Evolutionary conservation across 352 stramenopile species (phyloP).

Genomic region (Pythium inflatum): DNA sequence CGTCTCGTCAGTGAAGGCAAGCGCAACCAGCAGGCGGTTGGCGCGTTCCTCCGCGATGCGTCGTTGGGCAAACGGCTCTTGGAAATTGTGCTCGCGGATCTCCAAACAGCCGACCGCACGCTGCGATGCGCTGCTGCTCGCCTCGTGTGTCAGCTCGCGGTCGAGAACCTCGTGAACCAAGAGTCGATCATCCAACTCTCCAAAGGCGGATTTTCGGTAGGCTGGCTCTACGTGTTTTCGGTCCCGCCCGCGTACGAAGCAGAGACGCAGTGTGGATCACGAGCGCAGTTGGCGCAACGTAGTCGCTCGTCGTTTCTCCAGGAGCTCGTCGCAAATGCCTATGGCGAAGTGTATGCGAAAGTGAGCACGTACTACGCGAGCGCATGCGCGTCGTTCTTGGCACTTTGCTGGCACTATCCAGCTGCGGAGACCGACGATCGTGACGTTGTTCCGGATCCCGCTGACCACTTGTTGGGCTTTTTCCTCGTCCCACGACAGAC

Average conservation of each 20-base stretch:
- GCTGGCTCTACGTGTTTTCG: constrained; percentile 60
- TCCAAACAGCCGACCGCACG: constrained; percentile 45
- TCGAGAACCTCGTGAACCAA: constrained; percentile 54
- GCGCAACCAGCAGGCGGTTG: constrained; percentile 43
- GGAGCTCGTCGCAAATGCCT: constrained; percentile 40
- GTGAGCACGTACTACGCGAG: constrained; percentile 57
- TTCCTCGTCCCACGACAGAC: constrained; percentile 62
- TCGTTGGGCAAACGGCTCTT: constrained; percentile 19
- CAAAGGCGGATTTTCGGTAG: constrained; percentile 41
- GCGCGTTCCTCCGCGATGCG: constrained; percentile 43
- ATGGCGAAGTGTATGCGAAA: constrained; percentile 41
- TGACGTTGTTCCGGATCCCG: constrained; percentile 45
- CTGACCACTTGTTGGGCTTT: constrained; percentile 54
- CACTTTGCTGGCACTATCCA: constrained; percentile 50
- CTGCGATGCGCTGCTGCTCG: constrained; percentile 49
- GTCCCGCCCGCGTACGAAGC: constrained; percentile 38
- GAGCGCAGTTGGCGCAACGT: constrained; percentile 23
- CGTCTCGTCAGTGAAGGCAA: constrained; percentile 46
- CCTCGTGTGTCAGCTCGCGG: constrained; percentile 52
- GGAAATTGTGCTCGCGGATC: constrained; percentile 39
- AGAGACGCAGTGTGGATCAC: not conserved
- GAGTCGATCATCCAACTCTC: constrained; percentile 36
- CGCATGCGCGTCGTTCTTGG: constrained; percentile 47
- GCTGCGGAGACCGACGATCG: not conserved
- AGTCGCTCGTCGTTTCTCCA: constrained; percentile 36